Evolutionary conservation across 2,329 filamentous ascomycete species (phyloP).

Genomic region (Colletotrichum incanum): DNA sequence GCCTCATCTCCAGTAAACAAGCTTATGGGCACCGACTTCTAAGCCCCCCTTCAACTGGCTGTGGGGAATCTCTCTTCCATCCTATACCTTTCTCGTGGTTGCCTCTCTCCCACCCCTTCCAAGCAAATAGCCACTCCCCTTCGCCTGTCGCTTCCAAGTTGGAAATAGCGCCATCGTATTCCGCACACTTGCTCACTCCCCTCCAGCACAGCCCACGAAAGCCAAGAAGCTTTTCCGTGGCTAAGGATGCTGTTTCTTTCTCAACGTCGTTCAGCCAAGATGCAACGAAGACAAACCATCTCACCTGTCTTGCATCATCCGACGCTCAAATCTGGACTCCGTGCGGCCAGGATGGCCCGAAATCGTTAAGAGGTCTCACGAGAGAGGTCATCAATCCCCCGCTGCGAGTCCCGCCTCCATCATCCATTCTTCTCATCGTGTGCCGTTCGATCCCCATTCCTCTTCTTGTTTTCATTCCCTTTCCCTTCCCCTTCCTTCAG

Average conservation of each 20-base stretch:
- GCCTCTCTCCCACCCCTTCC: neutral
- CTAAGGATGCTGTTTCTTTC: conserved; percentile 31
- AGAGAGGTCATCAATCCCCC: neutral
- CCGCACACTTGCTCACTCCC: neutral
- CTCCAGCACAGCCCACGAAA: neutral
- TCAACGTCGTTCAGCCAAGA: conserved; percentile 35
- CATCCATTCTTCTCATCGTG: neutral
- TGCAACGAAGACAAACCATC: neutral
- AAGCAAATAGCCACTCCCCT: neutral
- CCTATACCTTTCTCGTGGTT: conserved; percentile 14
- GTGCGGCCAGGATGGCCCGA: conserved; percentile 4
- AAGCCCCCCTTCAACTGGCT: conserved; percentile 3
- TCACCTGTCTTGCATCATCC: conserved; percentile 13
- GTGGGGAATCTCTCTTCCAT: conserved; percentile 1
- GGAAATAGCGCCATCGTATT: conserved; percentile 29
- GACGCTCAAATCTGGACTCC: conserved; percentile 27
- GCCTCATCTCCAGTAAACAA: conserved; percentile 21
- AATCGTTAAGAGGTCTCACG: neutral
- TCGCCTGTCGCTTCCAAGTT: conserved; percentile 33
- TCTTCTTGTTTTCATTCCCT: neutral
- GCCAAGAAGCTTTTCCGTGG: conserved; percentile 15
- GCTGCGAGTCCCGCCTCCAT: neutral
- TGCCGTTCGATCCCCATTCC: too few relatives aligned
- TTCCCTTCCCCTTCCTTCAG: neutral
- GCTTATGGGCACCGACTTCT: conserved; percentile 15